Evolutionary conservation across 345 rosid species (phyloP).

Genomic region (Syzygium aqueum): DNA sequence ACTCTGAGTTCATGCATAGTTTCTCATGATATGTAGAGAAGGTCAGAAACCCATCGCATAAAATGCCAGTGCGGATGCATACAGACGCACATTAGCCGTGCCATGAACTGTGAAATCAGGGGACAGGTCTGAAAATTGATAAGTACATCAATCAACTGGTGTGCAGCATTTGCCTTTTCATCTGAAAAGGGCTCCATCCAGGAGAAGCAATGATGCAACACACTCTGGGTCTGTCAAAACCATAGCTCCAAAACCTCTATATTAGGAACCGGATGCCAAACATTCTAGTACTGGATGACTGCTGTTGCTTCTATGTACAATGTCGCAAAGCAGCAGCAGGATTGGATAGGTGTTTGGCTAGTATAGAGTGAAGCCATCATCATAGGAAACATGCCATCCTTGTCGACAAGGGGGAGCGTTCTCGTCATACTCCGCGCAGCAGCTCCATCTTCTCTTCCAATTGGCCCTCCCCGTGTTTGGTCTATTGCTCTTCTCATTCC

Average conservation of each 20-base stretch:
- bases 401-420: constrained; percentile 43
- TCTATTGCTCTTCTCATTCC: constrained; percentile 40
- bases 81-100: neutral
- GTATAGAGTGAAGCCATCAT: constrained; percentile 46
- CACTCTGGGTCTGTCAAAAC: neutral
- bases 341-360: neutral
- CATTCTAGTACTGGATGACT: neutral
- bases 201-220: neutral
- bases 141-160: neutral
- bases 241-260: neutral
- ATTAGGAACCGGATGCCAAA: neutral
- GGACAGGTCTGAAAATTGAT: neutral
- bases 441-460: constrained; percentile 56
- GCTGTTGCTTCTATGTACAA: neutral
- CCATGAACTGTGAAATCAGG: neutral
- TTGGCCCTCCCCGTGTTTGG: constrained; percentile 39
- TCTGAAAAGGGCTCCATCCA: neutral
- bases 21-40: neutral
- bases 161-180: neutral
- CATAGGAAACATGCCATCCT: constrained; percentile 48
- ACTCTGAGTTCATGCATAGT: neutral
- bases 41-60: neutral
- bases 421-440: constrained; percentile 43
- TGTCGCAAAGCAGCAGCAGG: neutral
- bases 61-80: neutral